phyloP scores from a whole-genome alignment of 352 stramenopile genomes.

The Globisporangium carolinianum region DNA sequence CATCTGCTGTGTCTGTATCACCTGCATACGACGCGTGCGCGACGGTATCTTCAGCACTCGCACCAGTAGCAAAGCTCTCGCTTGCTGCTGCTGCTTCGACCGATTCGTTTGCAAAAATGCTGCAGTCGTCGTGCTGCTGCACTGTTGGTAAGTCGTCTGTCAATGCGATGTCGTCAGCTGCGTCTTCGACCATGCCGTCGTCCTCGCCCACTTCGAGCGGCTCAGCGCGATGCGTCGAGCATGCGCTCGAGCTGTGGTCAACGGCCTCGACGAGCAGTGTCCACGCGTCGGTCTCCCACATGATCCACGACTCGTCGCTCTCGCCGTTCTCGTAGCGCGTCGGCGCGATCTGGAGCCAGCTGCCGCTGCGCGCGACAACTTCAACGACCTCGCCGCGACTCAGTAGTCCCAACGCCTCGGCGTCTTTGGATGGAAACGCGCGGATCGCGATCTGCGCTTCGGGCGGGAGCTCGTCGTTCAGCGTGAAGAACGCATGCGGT shows the following conservation, averaged over 20 bases:
- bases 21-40: neutral
- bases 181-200: neutral
- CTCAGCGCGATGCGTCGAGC: neutral
- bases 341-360: constrained; percentile 46
- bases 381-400: constrained; percentile 53
- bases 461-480: constrained; percentile 43
- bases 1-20: neutral
- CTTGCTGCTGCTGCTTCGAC: neutral
- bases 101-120: too few species aligned
- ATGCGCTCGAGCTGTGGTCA: constrained; percentile 19
- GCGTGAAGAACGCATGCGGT: constrained; percentile 44
- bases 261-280: constrained; percentile 37
- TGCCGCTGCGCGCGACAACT: constrained; percentile 28
- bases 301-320: constrained; percentile 46
- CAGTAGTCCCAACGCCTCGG: constrained; percentile 43
- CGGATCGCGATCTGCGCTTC: constrained; percentile 67
- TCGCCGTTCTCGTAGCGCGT: constrained; percentile 1
- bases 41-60: neutral
- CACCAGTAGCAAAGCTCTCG: neutral
- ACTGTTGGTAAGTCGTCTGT: neutral
- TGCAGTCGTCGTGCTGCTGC: too few species aligned
- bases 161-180: neutral
- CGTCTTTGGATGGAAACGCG: constrained; percentile 50
- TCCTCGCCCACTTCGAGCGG: neutral
- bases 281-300: constrained; percentile 48